Percentiles rank a stretch among this genome's conserved stretches.
Evolutionary conservation across 2,329 filamentous ascomycete genomes (phyloP).

Genomic region (Penicillium sp.): DNA sequence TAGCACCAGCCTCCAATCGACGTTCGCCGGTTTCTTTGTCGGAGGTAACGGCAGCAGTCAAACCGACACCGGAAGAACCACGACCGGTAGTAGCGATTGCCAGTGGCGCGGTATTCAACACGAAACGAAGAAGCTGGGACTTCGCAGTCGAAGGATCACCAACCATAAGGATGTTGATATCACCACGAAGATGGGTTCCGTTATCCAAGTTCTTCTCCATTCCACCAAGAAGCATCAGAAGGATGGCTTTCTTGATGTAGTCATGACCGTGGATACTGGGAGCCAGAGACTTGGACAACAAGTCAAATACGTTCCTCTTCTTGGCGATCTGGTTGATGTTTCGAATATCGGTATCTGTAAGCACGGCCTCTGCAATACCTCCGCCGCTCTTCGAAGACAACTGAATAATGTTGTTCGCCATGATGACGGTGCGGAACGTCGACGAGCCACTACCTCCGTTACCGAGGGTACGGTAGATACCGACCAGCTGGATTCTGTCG

Average conservation of each 20-base stretch:
- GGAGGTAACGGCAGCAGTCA: constrained; percentile 92
- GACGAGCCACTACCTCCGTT: constrained; percentile 89
- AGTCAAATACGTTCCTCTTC: constrained; percentile 87
- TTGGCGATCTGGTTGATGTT: constrained; percentile 98
- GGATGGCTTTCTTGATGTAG: constrained; percentile 95
- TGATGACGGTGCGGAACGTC: constrained; percentile 87
- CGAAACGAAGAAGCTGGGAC: constrained; percentile 95
- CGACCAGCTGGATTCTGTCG: constrained; percentile 94
- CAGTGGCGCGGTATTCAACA: constrained; percentile 92
- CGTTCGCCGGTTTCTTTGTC: constrained; percentile 98
- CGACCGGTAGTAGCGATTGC: constrained; percentile 97
- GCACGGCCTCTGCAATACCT: constrained; percentile 84
- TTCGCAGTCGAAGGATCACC: constrained; percentile 98
- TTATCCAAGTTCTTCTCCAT: constrained; percentile 99
- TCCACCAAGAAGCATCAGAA: constrained; percentile 90
- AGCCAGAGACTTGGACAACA: constrained; percentile 89
- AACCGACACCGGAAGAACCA: constrained; percentile 94
- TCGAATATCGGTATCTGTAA: constrained; percentile 94
- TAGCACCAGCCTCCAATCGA: constrained; percentile 91
- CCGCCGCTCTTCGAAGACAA: constrained; percentile 95
- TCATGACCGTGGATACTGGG: constrained; percentile 97
- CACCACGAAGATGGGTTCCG: constrained; percentile 93
- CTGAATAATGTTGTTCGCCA: constrained; percentile 93
- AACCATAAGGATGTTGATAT: constrained; percentile 99
- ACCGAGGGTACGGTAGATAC: constrained; percentile 88